These are phyloP conservation scores for Pecoramyces ruminantium DNA, from an alignment of 192 early-diverging fungal species.

Conservation along the genomic window DNA sequence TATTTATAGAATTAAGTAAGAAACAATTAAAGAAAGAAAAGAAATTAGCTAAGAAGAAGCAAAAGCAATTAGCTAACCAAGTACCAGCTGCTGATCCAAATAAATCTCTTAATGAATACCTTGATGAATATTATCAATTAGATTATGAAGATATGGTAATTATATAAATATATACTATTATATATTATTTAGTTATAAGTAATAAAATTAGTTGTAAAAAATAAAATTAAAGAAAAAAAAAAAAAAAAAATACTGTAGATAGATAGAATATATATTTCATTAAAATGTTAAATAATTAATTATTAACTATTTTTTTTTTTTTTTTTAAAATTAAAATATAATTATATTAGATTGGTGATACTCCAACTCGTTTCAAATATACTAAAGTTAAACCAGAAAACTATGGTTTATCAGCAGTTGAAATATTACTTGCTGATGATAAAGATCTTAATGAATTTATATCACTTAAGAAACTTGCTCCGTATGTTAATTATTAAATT, in stretches of 20 bases:
- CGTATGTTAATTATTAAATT: slow-evolving; percentile 29
- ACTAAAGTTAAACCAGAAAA: slow-evolving; percentile 54
- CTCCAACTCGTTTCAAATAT: slow-evolving; percentile 86
- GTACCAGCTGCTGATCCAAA: slow-evolving; percentile 8
- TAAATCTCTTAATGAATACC: slow-evolving; percentile 33
- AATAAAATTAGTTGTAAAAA: too few species aligned
- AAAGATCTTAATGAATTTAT: slow-evolving; percentile 69
- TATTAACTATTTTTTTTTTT: too few species aligned
- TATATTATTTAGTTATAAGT: too few species aligned
- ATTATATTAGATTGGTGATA: slow-evolving; percentile 44
- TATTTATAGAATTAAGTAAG: slow-evolving; percentile 8
- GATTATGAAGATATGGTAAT: slow-evolving; percentile 79
- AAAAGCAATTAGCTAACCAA: slow-evolving; percentile 8
- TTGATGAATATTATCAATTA: slow-evolving; percentile 83
- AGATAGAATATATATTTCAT: too few species aligned
- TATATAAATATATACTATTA: too few species aligned
- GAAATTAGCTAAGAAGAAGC: slow-evolving; percentile 8
- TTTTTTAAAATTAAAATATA: too few species aligned
- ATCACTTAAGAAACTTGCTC: slow-evolving; percentile 71
- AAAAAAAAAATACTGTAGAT: too few species aligned
- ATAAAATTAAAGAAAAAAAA: too few species aligned
- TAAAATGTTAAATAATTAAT: too few species aligned
- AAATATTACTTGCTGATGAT: slow-evolving; percentile 82
- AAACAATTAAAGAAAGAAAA: slow-evolving; percentile 17
- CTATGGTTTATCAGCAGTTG: slow-evolving; percentile 64